Evolutionary conservation across 305 asterid species (phyloP).

Genomic region (Fraxinus angustifolia): DNA sequence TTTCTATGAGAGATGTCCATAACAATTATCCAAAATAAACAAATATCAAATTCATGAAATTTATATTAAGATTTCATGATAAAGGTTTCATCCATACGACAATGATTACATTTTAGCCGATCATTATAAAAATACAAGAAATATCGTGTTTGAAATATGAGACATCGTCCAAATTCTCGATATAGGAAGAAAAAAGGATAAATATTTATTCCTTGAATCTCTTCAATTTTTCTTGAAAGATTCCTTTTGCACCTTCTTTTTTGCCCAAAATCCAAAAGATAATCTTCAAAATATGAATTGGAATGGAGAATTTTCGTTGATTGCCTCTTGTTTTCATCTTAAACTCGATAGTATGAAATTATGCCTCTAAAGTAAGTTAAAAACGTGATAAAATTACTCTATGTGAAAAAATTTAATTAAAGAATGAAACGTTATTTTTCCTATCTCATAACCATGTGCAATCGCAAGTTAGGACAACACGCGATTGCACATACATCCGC

Average conservation of each 20-base stretch:
- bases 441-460: neutral
- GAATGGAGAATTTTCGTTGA: neutral
- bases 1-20: neutral
- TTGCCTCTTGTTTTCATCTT: neutral
- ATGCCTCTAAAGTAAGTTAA: neutral
- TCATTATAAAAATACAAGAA: neutral
- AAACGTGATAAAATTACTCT: no score
- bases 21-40: no score
- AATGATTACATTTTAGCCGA: neutral
- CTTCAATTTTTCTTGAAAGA: neutral
- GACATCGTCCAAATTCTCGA: neutral
- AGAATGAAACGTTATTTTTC: neutral
- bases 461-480: neutral
- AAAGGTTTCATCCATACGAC: neutral
- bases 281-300: neutral
- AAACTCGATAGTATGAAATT: no score
- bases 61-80: neutral
- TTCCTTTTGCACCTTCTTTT: neutral
- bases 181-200: neutral
- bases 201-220: neutral
- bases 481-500: neutral
- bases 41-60: neutral
- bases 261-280: neutral
- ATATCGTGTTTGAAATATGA: neutral
- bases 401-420: no score